phyloP scores from a whole-genome alignment of 2,329 filamentous ascomycete genomes.

The Ophiognomonia clavigignenti-juglandacearum region DNA sequence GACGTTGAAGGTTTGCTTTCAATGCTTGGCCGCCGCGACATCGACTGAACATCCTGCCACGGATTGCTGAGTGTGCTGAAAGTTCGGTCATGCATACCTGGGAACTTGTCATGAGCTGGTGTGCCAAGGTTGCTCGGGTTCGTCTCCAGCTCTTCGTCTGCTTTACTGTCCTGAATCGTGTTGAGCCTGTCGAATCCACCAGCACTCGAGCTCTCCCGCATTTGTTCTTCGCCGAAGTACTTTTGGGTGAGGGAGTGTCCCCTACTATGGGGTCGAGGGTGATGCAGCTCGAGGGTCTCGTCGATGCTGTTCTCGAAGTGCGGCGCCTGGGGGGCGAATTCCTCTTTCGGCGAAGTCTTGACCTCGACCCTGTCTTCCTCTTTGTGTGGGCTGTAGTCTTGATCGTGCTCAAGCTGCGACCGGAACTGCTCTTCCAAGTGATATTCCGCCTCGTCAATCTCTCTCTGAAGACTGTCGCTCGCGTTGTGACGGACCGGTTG shows the following conservation, averaged over 20 bases:
- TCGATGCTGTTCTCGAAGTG: constrained; percentile 50
- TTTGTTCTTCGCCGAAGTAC: constrained; percentile 55
- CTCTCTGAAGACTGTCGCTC: constrained; percentile 73
- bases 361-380: constrained; percentile 27
- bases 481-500: constrained; percentile 59
- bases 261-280: constrained; percentile 69
- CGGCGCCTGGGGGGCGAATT: constrained; percentile 41
- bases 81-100: constrained; percentile 47
- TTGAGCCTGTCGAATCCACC: constrained; percentile 32
- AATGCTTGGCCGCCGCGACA: constrained; percentile 48
- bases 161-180: constrained; percentile 36
- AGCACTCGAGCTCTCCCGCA: constrained; percentile 32
- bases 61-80: constrained; percentile 64
- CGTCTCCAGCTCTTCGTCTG: constrained; percentile 66
- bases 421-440: constrained; percentile 77
- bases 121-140: constrained; percentile 70
- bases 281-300: constrained; percentile 58
- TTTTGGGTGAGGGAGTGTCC: constrained; percentile 67
- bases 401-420: constrained; percentile 67
- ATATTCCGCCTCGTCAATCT: constrained; percentile 82
- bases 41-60: constrained; percentile 50
- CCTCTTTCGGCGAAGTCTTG: constrained; percentile 25
- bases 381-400: constrained; percentile 66
- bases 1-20: constrained; percentile 67
- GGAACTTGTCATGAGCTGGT: constrained; percentile 46